These are phyloP conservation scores for Yamadazyma atmosphaerica DNA, from an alignment of 1,139 yeast species.

Conservation along the genomic window DNA sequence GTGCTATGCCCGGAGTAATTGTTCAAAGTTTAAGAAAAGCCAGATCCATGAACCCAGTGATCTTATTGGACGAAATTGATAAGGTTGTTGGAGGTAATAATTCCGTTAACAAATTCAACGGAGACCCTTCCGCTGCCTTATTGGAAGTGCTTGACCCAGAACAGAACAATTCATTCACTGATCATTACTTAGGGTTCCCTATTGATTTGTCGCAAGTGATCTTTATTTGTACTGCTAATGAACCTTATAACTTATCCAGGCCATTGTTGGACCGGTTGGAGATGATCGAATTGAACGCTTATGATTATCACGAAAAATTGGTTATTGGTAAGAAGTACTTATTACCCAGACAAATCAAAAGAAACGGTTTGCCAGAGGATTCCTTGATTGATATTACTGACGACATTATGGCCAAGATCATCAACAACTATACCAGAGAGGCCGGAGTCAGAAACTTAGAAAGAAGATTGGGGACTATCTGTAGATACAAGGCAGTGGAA, in stretches of 20 bases:
- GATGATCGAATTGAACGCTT: conserved; percentile 76
- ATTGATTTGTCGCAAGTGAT: conserved; percentile 81
- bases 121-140: conserved; percentile 91
- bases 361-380: conserved; percentile 63
- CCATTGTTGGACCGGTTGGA: conserved; percentile 89
- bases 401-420: conserved; percentile 59
- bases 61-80: conserved; percentile 85
- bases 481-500: conserved; percentile 83
- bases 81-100: conserved; percentile 66
- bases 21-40: conserved; percentile 79
- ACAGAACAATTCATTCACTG: conserved; percentile 76
- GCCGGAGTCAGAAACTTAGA: conserved; percentile 86
- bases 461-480: conserved; percentile 67
- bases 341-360: conserved; percentile 73
- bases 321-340: conserved; percentile 71
- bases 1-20: conserved; percentile 89
- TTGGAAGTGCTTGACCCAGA: conserved; percentile 91
- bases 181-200: conserved; percentile 87
- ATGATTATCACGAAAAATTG: conserved; percentile 76
- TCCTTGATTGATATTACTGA: conserved; percentile 41
- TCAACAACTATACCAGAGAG: conserved; percentile 76
- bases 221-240: conserved; percentile 91
- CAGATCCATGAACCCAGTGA: conserved; percentile 84
- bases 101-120: conserved; percentile 56
- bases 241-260: conserved; percentile 68